A percentile compares a stretch with the other conserved stretches of the same genome.
These are phyloP conservation scores for Periglandula ipomoeae DNA, from an alignment of 2,329 filamentous ascomycete species.

Conservation along the genomic window DNA sequence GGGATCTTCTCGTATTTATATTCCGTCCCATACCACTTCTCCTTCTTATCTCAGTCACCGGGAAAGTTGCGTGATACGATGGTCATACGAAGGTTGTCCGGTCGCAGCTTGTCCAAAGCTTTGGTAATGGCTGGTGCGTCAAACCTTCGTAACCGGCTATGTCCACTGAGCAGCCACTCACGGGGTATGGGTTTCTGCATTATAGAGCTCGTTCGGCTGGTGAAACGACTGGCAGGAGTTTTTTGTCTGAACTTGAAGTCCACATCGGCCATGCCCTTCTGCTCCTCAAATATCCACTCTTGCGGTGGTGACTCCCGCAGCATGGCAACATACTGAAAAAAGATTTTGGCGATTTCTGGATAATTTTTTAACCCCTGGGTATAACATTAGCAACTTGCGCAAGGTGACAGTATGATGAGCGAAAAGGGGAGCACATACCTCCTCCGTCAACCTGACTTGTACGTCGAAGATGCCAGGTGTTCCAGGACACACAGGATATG, in stretches of 20 bases:
- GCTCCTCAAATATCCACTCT: conserved; percentile 90
- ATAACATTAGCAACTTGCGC: conserved; percentile 2
- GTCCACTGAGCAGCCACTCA: conserved; percentile 78
- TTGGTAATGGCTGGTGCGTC: conserved; percentile 67
- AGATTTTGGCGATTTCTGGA: conserved; percentile 68
- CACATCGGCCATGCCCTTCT: conserved; percentile 81
- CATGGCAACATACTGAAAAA: conserved; percentile 89
- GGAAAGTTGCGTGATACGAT: conserved; percentile 78
- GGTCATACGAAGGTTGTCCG: conserved; percentile 82
- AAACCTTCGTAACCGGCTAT: conserved; percentile 68
- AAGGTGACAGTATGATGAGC: not conserved
- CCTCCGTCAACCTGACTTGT: conserved; percentile 71
- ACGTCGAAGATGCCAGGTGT: conserved; percentile 69
- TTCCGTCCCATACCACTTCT: conserved; percentile 97
- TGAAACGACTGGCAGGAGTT: conserved; percentile 79
- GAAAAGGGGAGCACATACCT: conserved; percentile 38
- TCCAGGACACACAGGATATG: conserved; percentile 68
- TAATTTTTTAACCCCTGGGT: conserved; percentile 63
- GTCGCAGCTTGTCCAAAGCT: conserved; percentile 63
- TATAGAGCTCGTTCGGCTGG: conserved; percentile 70
- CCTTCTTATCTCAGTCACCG: conserved; percentile 75
- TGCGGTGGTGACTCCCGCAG: conserved; percentile 72
- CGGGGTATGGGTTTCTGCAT: conserved; percentile 89
- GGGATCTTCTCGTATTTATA: conserved; percentile 79
- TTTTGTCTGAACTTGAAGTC: conserved; percentile 96